A percentile compares a stretch with the other conserved stretches of the same genome.
Conservation (phyloP, 1,284 basidiomycete species). For the Stygiomarasmius scandens region DNA sequence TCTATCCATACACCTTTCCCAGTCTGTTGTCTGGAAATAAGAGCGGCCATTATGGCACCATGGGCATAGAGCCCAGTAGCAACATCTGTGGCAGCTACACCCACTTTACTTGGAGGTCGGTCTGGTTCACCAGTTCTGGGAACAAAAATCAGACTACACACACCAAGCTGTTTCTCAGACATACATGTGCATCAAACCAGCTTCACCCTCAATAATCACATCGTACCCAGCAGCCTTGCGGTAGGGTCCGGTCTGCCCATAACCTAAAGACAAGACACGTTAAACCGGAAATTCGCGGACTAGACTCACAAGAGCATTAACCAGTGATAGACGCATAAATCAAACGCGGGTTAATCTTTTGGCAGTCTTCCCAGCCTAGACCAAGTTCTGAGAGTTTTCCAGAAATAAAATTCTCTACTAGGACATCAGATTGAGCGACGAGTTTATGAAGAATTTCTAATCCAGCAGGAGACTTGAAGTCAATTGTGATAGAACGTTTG, state of each 20-base stretch:
- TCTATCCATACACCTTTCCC: constrained; percentile 92
- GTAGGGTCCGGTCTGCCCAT: constrained; percentile 93
- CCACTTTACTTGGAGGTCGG: constrained; percentile 88
- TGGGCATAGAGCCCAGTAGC: constrained; percentile 94
- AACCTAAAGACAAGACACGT: constrained; percentile 54
- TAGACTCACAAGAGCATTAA: constrained; percentile 24
- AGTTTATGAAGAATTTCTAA: constrained; percentile 79
- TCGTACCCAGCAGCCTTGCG: constrained; percentile 86
- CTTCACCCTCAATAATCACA: constrained; percentile 89
- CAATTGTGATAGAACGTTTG: constrained; percentile 86
- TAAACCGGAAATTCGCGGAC: background rate
- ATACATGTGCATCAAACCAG: constrained; percentile 92
- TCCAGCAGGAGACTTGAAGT: constrained; percentile 83
- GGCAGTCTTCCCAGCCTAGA: constrained; percentile 85
- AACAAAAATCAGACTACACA: constrained; percentile 1
- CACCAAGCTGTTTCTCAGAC: too few species aligned
- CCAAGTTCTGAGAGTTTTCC: constrained; percentile 87
- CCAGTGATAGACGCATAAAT: constrained; percentile 93
- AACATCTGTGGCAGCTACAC: constrained; percentile 89
- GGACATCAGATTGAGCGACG: constrained; percentile 77
- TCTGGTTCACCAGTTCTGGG: constrained; percentile 86
- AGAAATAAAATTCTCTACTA: constrained; percentile 87
- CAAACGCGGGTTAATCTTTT: constrained; percentile 77
- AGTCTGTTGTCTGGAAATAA: constrained; percentile 82
- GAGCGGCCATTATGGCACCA: constrained; percentile 89